Evolutionary conservation across 208 protist genomes (phyloP), one percentile per base, ranked within the genome.

Genomic region (Crithidia fasciculata): DNA sequence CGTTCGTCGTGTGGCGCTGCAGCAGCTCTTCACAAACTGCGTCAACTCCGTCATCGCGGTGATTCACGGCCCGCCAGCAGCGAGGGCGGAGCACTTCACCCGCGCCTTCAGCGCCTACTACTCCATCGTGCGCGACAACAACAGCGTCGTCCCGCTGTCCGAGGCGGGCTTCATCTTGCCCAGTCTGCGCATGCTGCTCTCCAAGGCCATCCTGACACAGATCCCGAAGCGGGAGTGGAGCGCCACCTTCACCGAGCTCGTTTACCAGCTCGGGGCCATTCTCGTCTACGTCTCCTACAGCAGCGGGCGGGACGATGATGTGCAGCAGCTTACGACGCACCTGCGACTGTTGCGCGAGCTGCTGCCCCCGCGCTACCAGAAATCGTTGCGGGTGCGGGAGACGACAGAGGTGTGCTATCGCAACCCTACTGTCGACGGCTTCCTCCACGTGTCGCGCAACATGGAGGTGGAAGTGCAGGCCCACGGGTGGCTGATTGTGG

Each of bases 41-140:
- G 89, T 89, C 43, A 96, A 96, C 68, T 86, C 88, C 47, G 83
- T 88, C 36, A 92, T 94, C 60, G 89, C 89, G 3, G 86, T 86
- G 18, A 74, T 83, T 36, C 85, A 85, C 57, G 89, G 81, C 3
- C 83, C 83, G 0, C 16, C 44, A 3, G 12, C 44, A 6, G 52
- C 50, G 8, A 78, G 80, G 15, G 50, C 70, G 39, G 63, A 18
- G 5, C 78, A 79, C 16, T 78, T 92, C 43, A 63, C 64, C 4
- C 28, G 67, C 9, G 77, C 80, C 15, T 76, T 90, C 64, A n/a
- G 15, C 19, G 39, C 85, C 4, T 88, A 84, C 81, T 82, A 83
- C 53, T 36, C 63, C 16, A 72, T 74, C 12, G 44, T 88, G 47
- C 55, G 60, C 45, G 63, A 69, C 10, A 56, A 71, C 15, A 74